These are phyloP conservation scores for Candolleomyces eurysporus DNA, from an alignment of 768 basidiomycete genomes.

Conservation along the genomic window DNA sequence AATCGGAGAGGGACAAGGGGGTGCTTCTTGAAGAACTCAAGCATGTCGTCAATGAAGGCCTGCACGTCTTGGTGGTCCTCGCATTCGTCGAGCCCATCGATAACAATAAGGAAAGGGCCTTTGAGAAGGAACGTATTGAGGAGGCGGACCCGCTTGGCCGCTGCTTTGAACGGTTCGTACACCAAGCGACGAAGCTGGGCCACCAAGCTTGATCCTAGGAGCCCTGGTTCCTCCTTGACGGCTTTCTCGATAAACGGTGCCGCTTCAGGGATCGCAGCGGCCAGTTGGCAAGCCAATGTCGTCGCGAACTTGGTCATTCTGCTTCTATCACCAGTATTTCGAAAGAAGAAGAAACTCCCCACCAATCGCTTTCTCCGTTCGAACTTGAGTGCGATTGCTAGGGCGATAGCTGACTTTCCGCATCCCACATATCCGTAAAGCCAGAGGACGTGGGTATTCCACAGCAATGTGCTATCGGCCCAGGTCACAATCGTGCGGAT, in stretches of 20 bases:
- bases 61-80: conserved; percentile 1
- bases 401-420: conserved; percentile 18
- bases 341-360: conserved; percentile 16
- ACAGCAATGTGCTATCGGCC: background rate
- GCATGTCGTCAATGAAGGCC: conserved; percentile 5
- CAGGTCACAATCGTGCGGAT: background rate
- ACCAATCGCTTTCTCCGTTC: background rate
- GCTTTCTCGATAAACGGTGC: background rate
- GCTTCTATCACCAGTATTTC: conserved; percentile 1
- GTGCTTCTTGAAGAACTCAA: background rate
- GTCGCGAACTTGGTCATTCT: conserved; percentile 2
- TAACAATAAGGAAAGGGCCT: conserved; percentile 5
- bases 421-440: conserved; percentile 17
- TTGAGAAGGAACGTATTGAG: background rate
- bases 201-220: background rate
- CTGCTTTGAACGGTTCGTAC: conserved; percentile 2
- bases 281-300: conserved; percentile 16
- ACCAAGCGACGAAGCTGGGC: conserved; percentile 12
- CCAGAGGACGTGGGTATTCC: conserved; percentile 12
- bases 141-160: background rate
- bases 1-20: background rate
- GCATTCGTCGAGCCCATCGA: conserved; percentile 22
- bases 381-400: conserved; percentile 12
- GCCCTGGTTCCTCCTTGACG: conserved; percentile 5
- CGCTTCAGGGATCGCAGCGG: conserved; percentile 4